phyloP scores from a whole-genome alignment of 306 rosid genomes.

The Inga leiocalycina region DNA sequence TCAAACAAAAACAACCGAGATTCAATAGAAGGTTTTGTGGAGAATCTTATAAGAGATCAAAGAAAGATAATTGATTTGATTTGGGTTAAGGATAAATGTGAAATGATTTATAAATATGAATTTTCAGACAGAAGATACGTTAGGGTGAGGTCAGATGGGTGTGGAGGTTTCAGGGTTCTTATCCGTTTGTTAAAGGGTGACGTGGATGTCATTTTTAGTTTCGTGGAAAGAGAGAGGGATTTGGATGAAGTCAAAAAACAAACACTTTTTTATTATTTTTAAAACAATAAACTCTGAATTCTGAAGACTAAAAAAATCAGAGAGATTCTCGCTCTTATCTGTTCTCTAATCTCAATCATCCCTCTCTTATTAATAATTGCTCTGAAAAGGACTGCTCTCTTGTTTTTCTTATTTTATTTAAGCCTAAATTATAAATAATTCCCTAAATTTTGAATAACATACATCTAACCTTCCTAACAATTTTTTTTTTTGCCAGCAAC shows the following conservation, averaged over 20 bases:
- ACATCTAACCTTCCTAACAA: too few species aligned
- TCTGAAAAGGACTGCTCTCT: not conserved
- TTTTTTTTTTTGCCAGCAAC: too few species aligned
- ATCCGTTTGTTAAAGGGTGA: slow-evolving; percentile 47
- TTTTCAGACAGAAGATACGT: slow-evolving; percentile 5
- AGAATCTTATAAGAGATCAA: slow-evolving; percentile 32
- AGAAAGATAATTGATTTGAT: slow-evolving; percentile 34
- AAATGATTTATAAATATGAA: not conserved
- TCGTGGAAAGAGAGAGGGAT: not conserved
- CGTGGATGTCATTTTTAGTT: slow-evolving; percentile 33
- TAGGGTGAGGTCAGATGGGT: not conserved
- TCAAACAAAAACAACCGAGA: too few species aligned
- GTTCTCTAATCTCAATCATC: not conserved
- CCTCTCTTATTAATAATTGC: slow-evolving; percentile 8
- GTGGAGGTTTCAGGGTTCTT: slow-evolving; percentile 39
- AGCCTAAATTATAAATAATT: too few species aligned
- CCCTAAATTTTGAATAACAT: too few species aligned
- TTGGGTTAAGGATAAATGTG: not conserved
- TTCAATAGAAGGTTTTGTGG: too few species aligned
- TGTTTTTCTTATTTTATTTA: not conserved
- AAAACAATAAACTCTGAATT: not conserved
- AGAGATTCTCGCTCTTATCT: slow-evolving; percentile 41
- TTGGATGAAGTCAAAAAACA: not conserved
- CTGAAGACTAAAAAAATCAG: not conserved
- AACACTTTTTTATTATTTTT: too few species aligned